Conservation (phyloP, 176 grass and related monocot genomes). For the maize (Zea mays) region DNA sequence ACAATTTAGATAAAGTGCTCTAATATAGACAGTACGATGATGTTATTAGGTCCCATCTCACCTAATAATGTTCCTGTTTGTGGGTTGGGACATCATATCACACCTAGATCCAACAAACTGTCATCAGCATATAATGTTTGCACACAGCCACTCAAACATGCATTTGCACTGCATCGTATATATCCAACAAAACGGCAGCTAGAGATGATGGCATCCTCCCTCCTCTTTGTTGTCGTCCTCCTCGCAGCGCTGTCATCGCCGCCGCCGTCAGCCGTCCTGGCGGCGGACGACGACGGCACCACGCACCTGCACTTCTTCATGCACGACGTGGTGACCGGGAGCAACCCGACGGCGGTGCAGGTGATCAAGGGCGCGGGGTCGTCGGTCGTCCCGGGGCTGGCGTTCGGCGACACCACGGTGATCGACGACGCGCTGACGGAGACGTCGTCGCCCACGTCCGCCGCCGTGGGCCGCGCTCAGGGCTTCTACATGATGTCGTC, state of each 20-base stretch:
- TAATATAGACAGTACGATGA: neutral
- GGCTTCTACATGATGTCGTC: slow-evolving; percentile 44
- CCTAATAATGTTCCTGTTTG: neutral
- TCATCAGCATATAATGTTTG: neutral
- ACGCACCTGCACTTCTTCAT: slow-evolving; percentile 56
- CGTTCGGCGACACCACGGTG: slow-evolving; percentile 38
- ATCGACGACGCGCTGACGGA: slow-evolving; percentile 47
- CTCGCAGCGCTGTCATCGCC: neutral
- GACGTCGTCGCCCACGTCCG: slow-evolving; percentile 4
- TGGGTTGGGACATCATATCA: neutral
- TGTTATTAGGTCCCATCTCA: neutral
- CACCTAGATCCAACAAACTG: neutral
- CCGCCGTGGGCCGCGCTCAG: slow-evolving; percentile 35
- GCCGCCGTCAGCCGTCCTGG: neutral
- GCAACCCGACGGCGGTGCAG: slow-evolving; percentile 43
- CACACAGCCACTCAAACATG: neutral
- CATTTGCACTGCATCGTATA: neutral
- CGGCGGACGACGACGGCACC: slow-evolving; percentile 3
- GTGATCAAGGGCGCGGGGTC: neutral
- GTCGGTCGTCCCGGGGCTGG: neutral
- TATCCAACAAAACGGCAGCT: neutral
- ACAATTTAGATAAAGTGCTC: neutral
- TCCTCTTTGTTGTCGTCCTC: neutral
- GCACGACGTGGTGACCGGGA: slow-evolving; percentile 40
- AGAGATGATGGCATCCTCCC: neutral